Conservation (phyloP, 371 early-diverging fungal genomes). For the Mortierella sp. region DNA sequence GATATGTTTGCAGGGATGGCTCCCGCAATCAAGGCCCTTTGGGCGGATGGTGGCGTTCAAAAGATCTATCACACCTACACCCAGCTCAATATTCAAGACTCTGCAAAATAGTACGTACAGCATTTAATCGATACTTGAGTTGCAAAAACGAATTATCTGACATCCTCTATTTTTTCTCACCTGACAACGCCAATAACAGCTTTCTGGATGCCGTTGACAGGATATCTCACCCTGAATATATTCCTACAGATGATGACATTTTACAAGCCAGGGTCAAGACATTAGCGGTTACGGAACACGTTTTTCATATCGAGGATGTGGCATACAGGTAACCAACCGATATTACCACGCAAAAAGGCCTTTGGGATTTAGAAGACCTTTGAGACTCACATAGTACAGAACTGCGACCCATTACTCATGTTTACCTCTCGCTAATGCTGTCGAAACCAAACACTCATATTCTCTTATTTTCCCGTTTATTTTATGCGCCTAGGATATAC, state of each 20-base stretch:
- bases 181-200: conserved; percentile 26
- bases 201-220: conserved; percentile 60
- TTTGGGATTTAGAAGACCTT: too few species aligned
- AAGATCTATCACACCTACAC: conserved; percentile 30
- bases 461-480: background rate
- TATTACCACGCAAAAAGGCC: background rate
- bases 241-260: conserved; percentile 64
- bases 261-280: conserved; percentile 62
- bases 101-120: conserved; percentile 57
- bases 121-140: background rate
- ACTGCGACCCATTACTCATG: too few species aligned
- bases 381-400: too few species aligned
- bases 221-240: conserved; percentile 53
- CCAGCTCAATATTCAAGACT: conserved; percentile 57
- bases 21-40: conserved; percentile 56
- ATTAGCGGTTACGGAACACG: conserved; percentile 61
- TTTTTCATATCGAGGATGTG: conserved; percentile 55
- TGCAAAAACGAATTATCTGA: background rate
- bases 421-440: background rate
- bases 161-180: background rate
- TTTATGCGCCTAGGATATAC: conserved; percentile 55
- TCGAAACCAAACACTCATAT: background rate
- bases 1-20: conserved; percentile 54
- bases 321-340: conserved; percentile 52
- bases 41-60: conserved; percentile 56